Base-by-base conservation (phyloP, 352 stramenopile genomes). In the Globisporangium paroecandrum region DNA sequence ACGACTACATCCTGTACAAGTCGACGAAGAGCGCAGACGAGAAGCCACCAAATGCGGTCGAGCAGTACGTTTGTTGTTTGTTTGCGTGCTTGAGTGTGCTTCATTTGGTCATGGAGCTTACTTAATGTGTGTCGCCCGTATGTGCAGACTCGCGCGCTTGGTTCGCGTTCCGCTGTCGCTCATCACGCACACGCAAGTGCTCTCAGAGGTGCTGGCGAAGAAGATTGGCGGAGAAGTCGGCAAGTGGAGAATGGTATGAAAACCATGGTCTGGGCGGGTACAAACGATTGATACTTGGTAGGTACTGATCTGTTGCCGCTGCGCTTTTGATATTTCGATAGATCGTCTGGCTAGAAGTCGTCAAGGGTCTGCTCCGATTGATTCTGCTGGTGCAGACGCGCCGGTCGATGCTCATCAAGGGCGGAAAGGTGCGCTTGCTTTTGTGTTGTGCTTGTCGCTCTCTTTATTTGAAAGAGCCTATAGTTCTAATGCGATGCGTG, bases 1-100 rank as follows among this genome's bases (percentile, higher is more conserved):
- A 95, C 62, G 87, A 95, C 81, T 90, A 90, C 68, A 74, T 95
- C 13, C 67, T 93, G 58, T 91, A 83, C 79, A 91, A 90, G 75
- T 74, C 78, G 18, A 60, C 73, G n/a, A 54, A 65, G 32, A 24
- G 9, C 22, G 41, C 65, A 24, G 43, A 68, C 12, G 62, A 65
- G 25, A 70, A 76, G 43, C 70, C 70, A 0, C 18, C 57, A 4
- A 78, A 63, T 2, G 58, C 62, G 7, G 55, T 63, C 13, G 64
- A 82, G 24, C 68, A 77, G 76, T 87, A 53, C 62, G 70, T 70
- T 36, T 32, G 22, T 47, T 29, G n/a, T 43, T 6, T 27, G 1
- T 13, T 25, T n/a, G 18, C 15, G 20, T 24, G 36, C 22, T 54
- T 29, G 12, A 32, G 8, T 32, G 9, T 8, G 10, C 32, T 1